Conservation (phyloP, 345 rosid species). For the Cardamine chenopodiifolia region DNA sequence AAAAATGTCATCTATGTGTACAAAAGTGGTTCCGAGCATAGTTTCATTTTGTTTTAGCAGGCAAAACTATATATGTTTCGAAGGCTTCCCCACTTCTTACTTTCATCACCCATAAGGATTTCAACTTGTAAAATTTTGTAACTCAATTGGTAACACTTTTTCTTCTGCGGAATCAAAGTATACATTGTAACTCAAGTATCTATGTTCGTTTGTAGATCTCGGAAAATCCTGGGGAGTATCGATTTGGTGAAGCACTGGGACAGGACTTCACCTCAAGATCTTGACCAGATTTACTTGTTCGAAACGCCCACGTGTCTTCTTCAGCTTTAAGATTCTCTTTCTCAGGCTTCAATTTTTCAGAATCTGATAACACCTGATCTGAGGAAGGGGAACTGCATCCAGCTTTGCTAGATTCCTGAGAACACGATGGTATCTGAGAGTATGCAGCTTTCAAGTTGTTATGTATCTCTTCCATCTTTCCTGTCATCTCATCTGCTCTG, state of each 20-base stretch:
- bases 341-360: slow-evolving; percentile 37
- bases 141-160: not conserved
- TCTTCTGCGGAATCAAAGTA: not conserved
- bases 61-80: slow-evolving; percentile 1
- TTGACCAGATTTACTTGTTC: slow-evolving; percentile 19
- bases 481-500: slow-evolving; percentile 64
- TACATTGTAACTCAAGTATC: slow-evolving; percentile 6
- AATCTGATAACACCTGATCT: slow-evolving; percentile 37
- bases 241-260: slow-evolving; percentile 41
- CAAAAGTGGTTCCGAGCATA: slow-evolving; percentile 18
- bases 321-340: slow-evolving; percentile 26
- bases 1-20: not conserved
- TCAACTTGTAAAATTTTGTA: not conserved
- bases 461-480: slow-evolving; percentile 58
- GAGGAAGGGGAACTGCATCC: slow-evolving; percentile 19
- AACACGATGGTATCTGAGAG: slow-evolving; percentile 56
- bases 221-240: slow-evolving; percentile 22
- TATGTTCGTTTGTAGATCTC: slow-evolving; percentile 40
- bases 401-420: slow-evolving; percentile 39
- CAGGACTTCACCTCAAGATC: slow-evolving; percentile 41
- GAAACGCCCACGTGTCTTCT: not conserved
- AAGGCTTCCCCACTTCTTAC: slow-evolving; percentile 18
- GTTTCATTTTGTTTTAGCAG: slow-evolving; percentile 22
- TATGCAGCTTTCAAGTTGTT: slow-evolving; percentile 60
- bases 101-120: slow-evolving; percentile 26